These are phyloP conservation scores for Penicillium subrubescens DNA, from an alignment of 495 filamentous ascomycete species.

Conservation along the genomic window DNA sequence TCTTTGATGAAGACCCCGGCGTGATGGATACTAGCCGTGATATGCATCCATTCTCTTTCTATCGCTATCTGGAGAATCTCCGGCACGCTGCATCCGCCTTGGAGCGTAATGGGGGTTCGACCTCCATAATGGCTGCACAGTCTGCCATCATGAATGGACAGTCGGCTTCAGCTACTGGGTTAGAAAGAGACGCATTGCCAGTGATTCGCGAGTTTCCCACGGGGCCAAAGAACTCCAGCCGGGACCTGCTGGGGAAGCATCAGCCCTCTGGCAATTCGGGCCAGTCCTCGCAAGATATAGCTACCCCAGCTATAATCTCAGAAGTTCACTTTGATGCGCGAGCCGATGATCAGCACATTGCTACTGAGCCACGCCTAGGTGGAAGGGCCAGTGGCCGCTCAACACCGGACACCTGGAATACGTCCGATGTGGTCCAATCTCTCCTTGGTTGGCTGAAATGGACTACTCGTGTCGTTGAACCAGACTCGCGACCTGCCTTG, in stretches of 20 bases:
- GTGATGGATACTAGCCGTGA: slow-evolving; percentile 30
- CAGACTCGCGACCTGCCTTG: slow-evolving; percentile 19
- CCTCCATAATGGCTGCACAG: slow-evolving; percentile 9
- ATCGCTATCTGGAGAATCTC: slow-evolving; percentile 37
- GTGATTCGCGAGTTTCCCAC: slow-evolving; percentile 38
- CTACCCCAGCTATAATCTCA: slow-evolving; percentile 43
- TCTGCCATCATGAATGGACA: slow-evolving; percentile 9
- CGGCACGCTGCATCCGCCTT: slow-evolving; percentile 23
- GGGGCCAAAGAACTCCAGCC: slow-evolving; percentile 30
- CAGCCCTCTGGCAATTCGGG: slow-evolving; percentile 10
- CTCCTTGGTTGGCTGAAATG: slow-evolving; percentile 43
- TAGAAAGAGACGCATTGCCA: slow-evolving; percentile 11
- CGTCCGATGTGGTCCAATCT: slow-evolving; percentile 32
- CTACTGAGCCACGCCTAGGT: not conserved
- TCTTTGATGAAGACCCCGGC: slow-evolving; percentile 41
- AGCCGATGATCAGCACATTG: slow-evolving; percentile 21
- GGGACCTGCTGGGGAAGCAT: slow-evolving; percentile 33
- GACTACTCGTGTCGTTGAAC: slow-evolving; percentile 23
- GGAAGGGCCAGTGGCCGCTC: not conserved
- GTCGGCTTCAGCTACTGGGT: not conserved
- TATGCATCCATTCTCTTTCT: slow-evolving; percentile 34
- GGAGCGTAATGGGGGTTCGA: slow-evolving; percentile 14
- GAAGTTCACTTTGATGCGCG: slow-evolving; percentile 45
- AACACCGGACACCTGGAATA: slow-evolving; percentile 1
- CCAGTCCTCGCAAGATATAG: slow-evolving; percentile 20